Conservation (phyloP, 2,329 filamentous ascomycete genomes). For the Davidsoniella australis region DNA sequence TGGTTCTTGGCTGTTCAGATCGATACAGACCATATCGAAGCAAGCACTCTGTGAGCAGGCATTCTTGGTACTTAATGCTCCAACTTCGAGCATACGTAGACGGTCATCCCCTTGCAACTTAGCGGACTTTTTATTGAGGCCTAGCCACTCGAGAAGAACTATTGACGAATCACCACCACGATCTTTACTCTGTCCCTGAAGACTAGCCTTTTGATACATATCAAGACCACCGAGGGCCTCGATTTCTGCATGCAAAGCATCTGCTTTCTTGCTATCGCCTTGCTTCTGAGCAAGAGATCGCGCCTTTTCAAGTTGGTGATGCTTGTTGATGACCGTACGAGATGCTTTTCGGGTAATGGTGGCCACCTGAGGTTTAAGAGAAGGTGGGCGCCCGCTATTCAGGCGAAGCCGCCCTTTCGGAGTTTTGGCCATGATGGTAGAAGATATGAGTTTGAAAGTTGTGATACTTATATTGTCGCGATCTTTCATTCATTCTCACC, state of each 20-base stretch:
- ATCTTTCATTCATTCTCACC: not conserved
- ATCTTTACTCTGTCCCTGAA: slow-evolving; percentile 49
- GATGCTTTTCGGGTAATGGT: slow-evolving; percentile 46
- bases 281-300: slow-evolving; percentile 35
- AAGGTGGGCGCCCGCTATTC: slow-evolving; percentile 35
- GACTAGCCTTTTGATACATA: slow-evolving; percentile 48
- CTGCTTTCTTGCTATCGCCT: slow-evolving; percentile 33
- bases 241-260: slow-evolving; percentile 34
- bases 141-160: slow-evolving; percentile 46
- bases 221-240: slow-evolving; percentile 41
- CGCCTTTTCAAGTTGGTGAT: slow-evolving; percentile 48
- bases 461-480: not conserved
- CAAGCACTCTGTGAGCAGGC: slow-evolving; percentile 56
- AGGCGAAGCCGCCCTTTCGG: slow-evolving; percentile 15
- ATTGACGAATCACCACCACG: slow-evolving; percentile 51
- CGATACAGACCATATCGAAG: slow-evolving; percentile 69
- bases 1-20: slow-evolving; percentile 70
- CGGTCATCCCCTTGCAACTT: slow-evolving; percentile 12
- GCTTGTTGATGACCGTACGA: slow-evolving; percentile 45
- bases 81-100: slow-evolving; percentile 69
- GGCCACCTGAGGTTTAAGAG: slow-evolving; percentile 24
- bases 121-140: slow-evolving; percentile 13
- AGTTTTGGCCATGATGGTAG: slow-evolving; percentile 18
- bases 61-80: slow-evolving; percentile 70
- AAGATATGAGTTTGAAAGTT: no score